Evolutionary conservation across 306 rosid species (phyloP).

Genomic region (Sesbania bispinosa): DNA sequence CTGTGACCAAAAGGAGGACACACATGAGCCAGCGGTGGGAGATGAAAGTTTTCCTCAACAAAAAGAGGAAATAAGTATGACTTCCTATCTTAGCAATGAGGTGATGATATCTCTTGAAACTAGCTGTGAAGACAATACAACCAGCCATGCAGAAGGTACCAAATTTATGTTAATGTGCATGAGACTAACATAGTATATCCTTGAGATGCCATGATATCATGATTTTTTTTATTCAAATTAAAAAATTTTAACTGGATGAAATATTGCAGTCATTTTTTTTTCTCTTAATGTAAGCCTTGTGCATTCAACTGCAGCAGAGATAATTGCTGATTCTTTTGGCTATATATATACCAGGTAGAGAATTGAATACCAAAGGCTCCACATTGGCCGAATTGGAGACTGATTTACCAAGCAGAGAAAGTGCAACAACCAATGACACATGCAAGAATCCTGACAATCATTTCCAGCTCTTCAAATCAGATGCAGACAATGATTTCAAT

Average conservation of each 20-base stretch:
- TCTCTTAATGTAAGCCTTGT: not conserved
- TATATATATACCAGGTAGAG: constrained; percentile 32
- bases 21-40: constrained; percentile 17
- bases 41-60: constrained; percentile 30
- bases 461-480: constrained; percentile 14
- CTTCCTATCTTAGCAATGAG: constrained; percentile 28
- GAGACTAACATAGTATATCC: not conserved
- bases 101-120: constrained; percentile 31
- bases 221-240: not conserved
- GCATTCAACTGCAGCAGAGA: not conserved
- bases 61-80: constrained; percentile 26
- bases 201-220: not conserved
- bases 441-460: constrained; percentile 10
- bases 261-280: not conserved
- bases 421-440: constrained; percentile 21
- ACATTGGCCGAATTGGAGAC: constrained; percentile 25
- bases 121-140: constrained; percentile 18
- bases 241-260: not conserved
- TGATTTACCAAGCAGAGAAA: constrained; percentile 9
- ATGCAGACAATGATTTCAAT: constrained; percentile 30
- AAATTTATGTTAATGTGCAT: not conserved
- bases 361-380: not conserved
- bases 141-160: constrained; percentile 55
- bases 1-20: constrained; percentile 24
- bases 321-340: constrained; percentile 8